Percentiles rank a stretch among this genome's conserved stretches.
Conservation (phyloP, 2,329 filamentous ascomycete genomes). For the Madurella mycetomatis region DNA sequence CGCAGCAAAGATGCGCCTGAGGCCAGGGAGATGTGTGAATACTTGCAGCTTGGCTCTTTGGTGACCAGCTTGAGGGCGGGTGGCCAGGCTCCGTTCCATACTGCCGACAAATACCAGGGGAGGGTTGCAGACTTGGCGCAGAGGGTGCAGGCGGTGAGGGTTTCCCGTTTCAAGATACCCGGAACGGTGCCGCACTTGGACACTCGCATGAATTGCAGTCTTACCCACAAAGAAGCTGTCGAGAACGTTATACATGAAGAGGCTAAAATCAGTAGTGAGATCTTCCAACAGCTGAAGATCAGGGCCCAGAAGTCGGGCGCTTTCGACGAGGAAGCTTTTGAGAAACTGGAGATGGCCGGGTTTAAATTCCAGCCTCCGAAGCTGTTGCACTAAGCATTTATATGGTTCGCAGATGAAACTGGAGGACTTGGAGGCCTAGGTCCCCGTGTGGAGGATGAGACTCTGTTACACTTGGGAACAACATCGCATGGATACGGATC, state of each 20-base stretch:
- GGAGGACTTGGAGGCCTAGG: too few relatives aligned
- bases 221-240: conserved; percentile 18
- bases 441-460: too few relatives aligned
- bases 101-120: conserved; percentile 13
- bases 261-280: neutral
- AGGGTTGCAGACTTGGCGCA: conserved; percentile 41
- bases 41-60: conserved; percentile 25
- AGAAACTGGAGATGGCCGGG: conserved; percentile 5
- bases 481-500: too few relatives aligned
- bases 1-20: conserved; percentile 11
- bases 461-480: too few relatives aligned
- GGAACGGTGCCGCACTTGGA: conserved; percentile 16
- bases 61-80: conserved; percentile 18
- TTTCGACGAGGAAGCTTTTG: conserved; percentile 14
- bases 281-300: conserved; percentile 18
- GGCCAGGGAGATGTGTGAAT: conserved; percentile 17
- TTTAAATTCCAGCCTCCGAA: neutral
- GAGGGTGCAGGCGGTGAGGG: conserved; percentile 61
- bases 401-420: too few relatives aligned
- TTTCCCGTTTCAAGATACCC: conserved; percentile 57
- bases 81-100: conserved; percentile 19
- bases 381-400: neutral
- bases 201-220: conserved; percentile 22
- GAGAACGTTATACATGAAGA: conserved; percentile 6
- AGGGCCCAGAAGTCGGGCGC: conserved; percentile 19